Evolutionary conservation across 2,329 filamentous ascomycete genomes (phyloP), one percentile per base, ranked within the genome.

Genomic region (Ophiostoma triangulosporum): DNA sequence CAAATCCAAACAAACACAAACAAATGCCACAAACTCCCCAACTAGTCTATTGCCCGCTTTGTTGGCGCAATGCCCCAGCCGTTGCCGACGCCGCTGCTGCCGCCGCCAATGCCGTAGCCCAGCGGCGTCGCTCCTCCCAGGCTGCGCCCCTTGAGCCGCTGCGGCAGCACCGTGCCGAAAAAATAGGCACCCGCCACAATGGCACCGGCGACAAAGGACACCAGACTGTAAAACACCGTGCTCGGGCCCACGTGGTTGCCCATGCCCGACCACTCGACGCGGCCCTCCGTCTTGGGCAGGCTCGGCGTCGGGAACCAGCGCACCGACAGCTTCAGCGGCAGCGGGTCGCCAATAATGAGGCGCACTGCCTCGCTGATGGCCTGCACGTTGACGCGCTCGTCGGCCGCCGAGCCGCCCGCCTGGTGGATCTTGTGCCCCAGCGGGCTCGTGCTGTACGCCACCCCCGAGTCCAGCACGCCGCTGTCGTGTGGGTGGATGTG

Each of bases 281-380:
- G 73, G 11, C 80, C 80, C 65, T 81, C 80, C n/a, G 74, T 79
- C 65, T 76, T 77, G 58, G 86, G 86, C 58, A 91, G 71, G 35
- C 75, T 73, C 0, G 86, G 83, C 24, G 78, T 85, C 1, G 85
- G 84, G 66, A 91, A 93, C 93, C 93, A 97, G 45, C 88, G 74
- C 14, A 97, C 83, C 38, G 81, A 85, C 62, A 97, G 86, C 45
- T 74, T 76, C 60, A 97, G 72, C 0, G 86, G 84, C 54, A 97
- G 67, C 5, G 85, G 78, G 66, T 97, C 90, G 12, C 91, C 90
- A 59, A 96, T 95, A 31, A 96, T 80, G 48, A 96, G 77, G 62
- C 83, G 83, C 74, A 70, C 75, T 46, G 69, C 72, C 35, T 58
- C 50, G 22, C 50, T 40, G 14, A 51, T 20, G 8, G 38, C 46